Evolutionary conservation across 192 early-diverging fungal genomes (phyloP).

Genomic region (Coemansia sp.): DNA sequence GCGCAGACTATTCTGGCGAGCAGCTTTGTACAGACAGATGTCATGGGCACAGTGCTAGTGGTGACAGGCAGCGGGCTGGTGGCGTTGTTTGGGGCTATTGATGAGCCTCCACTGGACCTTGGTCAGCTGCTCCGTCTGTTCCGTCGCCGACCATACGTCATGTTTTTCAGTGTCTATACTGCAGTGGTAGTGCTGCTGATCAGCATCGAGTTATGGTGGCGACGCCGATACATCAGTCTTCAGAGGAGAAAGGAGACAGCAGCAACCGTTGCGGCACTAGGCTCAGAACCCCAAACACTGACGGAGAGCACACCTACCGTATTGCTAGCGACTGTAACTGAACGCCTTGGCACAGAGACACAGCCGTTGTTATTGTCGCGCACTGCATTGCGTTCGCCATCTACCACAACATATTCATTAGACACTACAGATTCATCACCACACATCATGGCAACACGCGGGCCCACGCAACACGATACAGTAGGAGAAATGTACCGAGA

Average conservation of each 20-base stretch:
- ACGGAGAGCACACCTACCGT: slow-evolving; percentile 3
- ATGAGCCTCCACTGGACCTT: slow-evolving; percentile 69
- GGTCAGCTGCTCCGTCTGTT: slow-evolving; percentile 66
- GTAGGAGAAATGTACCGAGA: slow-evolving; percentile 30
- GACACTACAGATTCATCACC: not conserved
- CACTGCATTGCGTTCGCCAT: not conserved
- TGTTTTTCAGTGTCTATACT: slow-evolving; percentile 62
- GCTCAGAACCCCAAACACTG: not conserved
- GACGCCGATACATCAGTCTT: slow-evolving; percentile 16
- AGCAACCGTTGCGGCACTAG: not conserved
- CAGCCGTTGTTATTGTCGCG: slow-evolving; percentile 11
- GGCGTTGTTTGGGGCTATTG: slow-evolving; percentile 71
- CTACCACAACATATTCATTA: slow-evolving; percentile 3
- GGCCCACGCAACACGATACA: slow-evolving; percentile 2
- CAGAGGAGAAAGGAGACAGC: not conserved
- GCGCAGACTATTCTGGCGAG: slow-evolving; percentile 63
- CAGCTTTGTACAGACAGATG: slow-evolving; percentile 61
- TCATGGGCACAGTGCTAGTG: slow-evolving; percentile 67
- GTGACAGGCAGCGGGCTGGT: slow-evolving; percentile 64
- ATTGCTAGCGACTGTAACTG: slow-evolving; percentile 6
- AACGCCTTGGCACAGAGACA: not conserved
- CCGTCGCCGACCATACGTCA: slow-evolving; percentile 64
- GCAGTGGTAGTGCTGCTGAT: slow-evolving; percentile 55
- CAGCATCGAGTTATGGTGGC: slow-evolving; percentile 46
- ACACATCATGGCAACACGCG: not conserved